Evolutionary conservation across 305 asterid genomes (phyloP), one percentile per base, ranked within the genome.

Genomic region (Rubia balearica): DNA sequence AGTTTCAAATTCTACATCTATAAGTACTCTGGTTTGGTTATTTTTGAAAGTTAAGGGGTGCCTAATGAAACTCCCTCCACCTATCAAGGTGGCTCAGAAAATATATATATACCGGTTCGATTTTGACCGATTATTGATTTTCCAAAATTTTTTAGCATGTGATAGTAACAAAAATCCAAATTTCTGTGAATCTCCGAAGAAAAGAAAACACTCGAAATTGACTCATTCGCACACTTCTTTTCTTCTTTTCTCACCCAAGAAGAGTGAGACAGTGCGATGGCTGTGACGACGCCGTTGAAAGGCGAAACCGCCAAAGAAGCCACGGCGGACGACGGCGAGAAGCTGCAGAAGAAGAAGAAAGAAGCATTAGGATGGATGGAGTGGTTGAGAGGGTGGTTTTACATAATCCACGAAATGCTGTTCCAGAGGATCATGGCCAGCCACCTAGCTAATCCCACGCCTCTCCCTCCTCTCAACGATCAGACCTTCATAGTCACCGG

Each of bases 341-440:
- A 56, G 73, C n/a, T 40, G 53, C 11, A 10, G 24, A 56, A 27
- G 11, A 79, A n/a, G 74, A 81, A 89, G 83, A 92, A 89, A 80
- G 84, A 90, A 53, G 89, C 82, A 61, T 83, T 93, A 78, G 90
- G 91, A 46, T 93, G 98, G 97, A 85, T 87, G 74, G 94, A 84
- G 68, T 93, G 98, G 98, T 46, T 90, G 71, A 75, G 85, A 73
- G 96, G 97, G 1, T 88, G 88, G 97, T 79, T 90, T 64, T 87
- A 82, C 61, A 69, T 88, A 71, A 81, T 81, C 6, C 83, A 85
- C 81, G 97, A 93, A 86, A 81, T 91, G 86, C 80, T 94, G 33
- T 94, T 94, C 78, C 98, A 94, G 92, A 84, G 97, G 81, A 94
- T 94, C 60, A 61, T 85, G 61, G 97, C 97, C 19, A 87, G 96